Conservation (phyloP, 805 yeast genomes). For the Schizosaccharomyces lindneri region DNA sequence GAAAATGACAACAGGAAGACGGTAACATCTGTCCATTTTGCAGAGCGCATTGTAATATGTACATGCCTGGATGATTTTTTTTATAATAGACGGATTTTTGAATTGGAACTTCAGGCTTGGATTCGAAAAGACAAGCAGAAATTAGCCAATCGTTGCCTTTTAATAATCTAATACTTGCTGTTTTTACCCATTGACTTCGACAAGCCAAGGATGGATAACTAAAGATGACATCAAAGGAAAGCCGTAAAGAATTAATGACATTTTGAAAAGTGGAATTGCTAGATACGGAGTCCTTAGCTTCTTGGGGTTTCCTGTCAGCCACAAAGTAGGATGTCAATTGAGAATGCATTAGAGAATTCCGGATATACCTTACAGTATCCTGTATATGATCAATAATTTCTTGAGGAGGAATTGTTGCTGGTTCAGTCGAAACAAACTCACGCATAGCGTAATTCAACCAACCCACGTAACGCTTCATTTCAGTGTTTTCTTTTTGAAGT, state of each 20-base stretch:
- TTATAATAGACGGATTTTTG: no score
- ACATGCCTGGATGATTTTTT: no score
- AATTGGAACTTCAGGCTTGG: no score
- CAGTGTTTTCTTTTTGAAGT: neutral
- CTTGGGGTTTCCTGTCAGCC: neutral
- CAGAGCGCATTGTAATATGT: no score
- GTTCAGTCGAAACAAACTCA: neutral
- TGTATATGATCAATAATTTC: neutral
- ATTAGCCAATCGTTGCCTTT: neutral
- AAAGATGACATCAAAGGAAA: neutral
- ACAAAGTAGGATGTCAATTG: neutral
- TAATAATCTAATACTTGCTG: neutral
- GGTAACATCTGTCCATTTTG: no score
- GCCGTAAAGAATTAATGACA: neutral
- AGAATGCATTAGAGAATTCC: neutral
- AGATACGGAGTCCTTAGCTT: neutral
- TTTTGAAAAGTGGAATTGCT: no score
- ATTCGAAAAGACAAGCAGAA: neutral
- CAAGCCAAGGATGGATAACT: neutral
- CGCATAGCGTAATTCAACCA: neutral
- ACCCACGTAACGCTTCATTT: neutral
- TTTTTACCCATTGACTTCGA: neutral
- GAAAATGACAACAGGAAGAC: no score
- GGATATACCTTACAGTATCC: neutral
- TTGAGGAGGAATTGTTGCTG: neutral